phyloP scores from a whole-genome alignment of 140 eudicot genomes.

The Oenanthe javanica region DNA sequence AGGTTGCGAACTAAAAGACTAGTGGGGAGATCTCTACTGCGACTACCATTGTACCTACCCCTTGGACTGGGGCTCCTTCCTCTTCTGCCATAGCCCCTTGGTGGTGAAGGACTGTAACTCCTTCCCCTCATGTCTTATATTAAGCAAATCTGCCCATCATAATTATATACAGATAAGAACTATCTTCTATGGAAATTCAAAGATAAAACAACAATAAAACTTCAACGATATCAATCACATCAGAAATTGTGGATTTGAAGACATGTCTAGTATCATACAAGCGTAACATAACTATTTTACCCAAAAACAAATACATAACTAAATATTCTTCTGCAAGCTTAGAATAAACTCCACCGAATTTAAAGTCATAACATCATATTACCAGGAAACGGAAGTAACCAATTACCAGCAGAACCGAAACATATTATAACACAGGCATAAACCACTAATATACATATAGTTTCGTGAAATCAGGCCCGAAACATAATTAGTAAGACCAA shows the following conservation, averaged over 20 bases:
- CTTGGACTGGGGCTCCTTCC: conserved; percentile 96
- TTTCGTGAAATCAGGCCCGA: no score
- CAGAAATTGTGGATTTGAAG: no score
- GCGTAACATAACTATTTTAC: neutral
- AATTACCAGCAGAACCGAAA: no score
- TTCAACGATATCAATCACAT: no score
- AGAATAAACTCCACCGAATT: no score
- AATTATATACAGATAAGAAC: neutral
- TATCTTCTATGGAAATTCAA: neutral
- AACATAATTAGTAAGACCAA: no score
- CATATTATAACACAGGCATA: no score
- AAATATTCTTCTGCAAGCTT: no score
- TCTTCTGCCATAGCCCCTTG: conserved; percentile 88
- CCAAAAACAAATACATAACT: neutral
- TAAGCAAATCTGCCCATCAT: neutral
- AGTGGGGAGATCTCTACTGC: conserved; percentile 76
- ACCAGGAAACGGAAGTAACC: no score
- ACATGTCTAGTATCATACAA: neutral
- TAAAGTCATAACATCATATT: neutral
- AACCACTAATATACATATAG: no score
- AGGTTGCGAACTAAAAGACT: conserved; percentile 94
- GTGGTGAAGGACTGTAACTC: conserved; percentile 92
- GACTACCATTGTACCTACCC: conserved; percentile 64
- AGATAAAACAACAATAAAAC: neutral
- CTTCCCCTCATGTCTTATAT: conserved; percentile 60